These are phyloP conservation scores for Sisymbrium altissimum DNA, from an alignment of 345 rosid genomes.

Conservation along the genomic window DNA sequence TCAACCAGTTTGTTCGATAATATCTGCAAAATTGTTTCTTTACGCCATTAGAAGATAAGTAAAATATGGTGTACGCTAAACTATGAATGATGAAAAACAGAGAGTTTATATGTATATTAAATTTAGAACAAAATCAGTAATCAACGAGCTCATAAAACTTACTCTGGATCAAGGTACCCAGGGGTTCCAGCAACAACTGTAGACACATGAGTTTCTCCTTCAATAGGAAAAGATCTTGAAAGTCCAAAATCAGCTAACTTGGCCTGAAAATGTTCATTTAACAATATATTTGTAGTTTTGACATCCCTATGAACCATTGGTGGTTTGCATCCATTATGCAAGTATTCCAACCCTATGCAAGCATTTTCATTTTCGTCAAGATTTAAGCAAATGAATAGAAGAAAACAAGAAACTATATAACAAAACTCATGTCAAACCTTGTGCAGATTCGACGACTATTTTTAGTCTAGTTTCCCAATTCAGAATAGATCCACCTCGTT, in stretches of 20 bases:
- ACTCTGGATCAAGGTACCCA: constrained; percentile 59
- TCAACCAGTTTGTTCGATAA: constrained; percentile 35
- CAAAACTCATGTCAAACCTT: constrained; percentile 26
- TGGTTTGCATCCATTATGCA: constrained; percentile 52
- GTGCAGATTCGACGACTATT: constrained; percentile 48
- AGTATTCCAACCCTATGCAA: constrained; percentile 43
- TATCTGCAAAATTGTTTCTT: constrained; percentile 26
- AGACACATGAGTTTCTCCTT: constrained; percentile 36
- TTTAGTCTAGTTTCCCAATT: constrained; percentile 46
- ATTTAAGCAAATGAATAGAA: background rate
- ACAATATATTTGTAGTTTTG: constrained; percentile 46
- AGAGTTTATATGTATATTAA: background rate
- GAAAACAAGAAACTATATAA: background rate
- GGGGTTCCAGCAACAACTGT: constrained; percentile 35
- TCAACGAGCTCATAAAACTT: background rate
- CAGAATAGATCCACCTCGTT: constrained; percentile 19
- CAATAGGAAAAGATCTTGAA: constrained; percentile 38
- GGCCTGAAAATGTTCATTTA: constrained; percentile 42
- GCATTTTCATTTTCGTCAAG: background rate
- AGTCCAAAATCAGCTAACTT: constrained; percentile 52
- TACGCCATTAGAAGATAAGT: background rate
- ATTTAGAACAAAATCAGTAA: background rate
- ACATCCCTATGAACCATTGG: constrained; percentile 51
- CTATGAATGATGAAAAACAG: background rate
- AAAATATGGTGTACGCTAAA: background rate